phyloP scores from a whole-genome alignment of 257 asterid species.

The Solanum pimpinellifolium region DNA sequence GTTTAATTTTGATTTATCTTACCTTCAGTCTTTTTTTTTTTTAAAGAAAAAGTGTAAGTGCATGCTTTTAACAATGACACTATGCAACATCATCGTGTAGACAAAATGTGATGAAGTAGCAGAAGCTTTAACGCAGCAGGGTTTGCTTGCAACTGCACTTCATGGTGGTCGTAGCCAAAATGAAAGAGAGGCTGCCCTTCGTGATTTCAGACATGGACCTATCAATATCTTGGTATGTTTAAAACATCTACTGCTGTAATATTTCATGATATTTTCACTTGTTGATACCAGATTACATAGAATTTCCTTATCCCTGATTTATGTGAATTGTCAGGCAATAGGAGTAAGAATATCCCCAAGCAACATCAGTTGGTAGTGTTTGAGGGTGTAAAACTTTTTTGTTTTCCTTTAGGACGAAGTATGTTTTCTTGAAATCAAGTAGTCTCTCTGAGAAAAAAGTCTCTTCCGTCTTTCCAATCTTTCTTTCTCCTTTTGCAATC shows the following conservation, averaged over 20 bases:
- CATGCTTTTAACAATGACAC: neutral
- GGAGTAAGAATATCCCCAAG: neutral
- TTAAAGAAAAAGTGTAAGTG: neutral
- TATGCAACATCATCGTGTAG: conserved; percentile 33
- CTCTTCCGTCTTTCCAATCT: neutral
- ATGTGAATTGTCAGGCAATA: neutral
- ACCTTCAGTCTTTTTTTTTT: neutral
- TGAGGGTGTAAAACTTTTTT: neutral
- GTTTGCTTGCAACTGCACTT: conserved; percentile 69
- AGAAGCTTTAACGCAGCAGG: conserved; percentile 71
- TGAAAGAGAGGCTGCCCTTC: conserved; percentile 83
- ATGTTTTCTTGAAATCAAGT: neutral
- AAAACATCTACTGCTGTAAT: neutral
- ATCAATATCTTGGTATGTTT: conserved; percentile 52
- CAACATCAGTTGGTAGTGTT: neutral
- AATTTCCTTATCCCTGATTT: neutral
- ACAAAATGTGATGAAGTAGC: conserved; percentile 88
- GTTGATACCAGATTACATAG: neutral
- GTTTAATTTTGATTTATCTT: neutral
- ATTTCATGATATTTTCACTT: neutral
- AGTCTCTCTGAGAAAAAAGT: neutral
- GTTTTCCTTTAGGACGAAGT: neutral
- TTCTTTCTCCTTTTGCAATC: neutral
- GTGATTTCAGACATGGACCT: conserved; percentile 68
- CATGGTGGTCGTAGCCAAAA: conserved; percentile 93